Conservation (phyloP, 2,329 filamentous ascomycete species). For the Penicillium sumatraense region DNA sequence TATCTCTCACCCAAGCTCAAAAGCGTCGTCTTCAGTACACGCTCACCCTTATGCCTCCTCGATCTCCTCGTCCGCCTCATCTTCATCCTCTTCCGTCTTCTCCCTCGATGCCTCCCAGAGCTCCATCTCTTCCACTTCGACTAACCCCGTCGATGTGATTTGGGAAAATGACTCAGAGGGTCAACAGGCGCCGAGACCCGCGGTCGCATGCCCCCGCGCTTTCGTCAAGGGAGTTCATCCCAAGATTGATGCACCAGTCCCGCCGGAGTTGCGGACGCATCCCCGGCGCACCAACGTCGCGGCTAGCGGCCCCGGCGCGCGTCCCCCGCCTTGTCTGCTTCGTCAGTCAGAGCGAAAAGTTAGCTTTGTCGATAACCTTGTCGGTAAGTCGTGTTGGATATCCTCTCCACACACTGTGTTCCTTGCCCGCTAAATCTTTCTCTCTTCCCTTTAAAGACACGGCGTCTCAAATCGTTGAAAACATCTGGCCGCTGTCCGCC, state of each 20-base stretch:
- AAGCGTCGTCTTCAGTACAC: constrained; percentile 43
- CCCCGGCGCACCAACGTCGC: constrained; percentile 60
- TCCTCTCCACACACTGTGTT: constrained; percentile 40
- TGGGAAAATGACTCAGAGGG: constrained; percentile 48
- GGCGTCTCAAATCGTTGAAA: constrained; percentile 94
- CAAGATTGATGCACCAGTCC: constrained; percentile 41
- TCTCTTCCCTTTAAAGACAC: constrained; percentile 68
- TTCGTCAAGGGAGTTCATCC: constrained; percentile 32
- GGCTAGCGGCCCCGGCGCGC: constrained; percentile 53
- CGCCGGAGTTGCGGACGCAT: constrained; percentile 51
- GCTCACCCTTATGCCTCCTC: constrained; percentile 69
- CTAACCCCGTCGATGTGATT: constrained; percentile 61
- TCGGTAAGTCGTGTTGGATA: constrained; percentile 74
- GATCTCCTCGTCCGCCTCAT: constrained; percentile 74
- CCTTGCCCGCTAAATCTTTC: constrained; percentile 31
- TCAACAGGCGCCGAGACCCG: constrained; percentile 30
- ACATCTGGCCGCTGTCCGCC: constrained; percentile 93
- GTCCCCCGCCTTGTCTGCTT: constrained; percentile 74
- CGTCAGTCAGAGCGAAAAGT: constrained; percentile 91
- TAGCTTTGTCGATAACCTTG: constrained; percentile 94
- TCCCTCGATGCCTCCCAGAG: constrained; percentile 71
- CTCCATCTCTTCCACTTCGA: constrained; percentile 71
- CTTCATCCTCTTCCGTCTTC: constrained; percentile 77
- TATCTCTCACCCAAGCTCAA: constrained; percentile 42
- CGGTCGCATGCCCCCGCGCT: constrained; percentile 31